Conservation (phyloP, 2,329 filamentous ascomycete species). For the Pseudopyricularia cyperi region DNA sequence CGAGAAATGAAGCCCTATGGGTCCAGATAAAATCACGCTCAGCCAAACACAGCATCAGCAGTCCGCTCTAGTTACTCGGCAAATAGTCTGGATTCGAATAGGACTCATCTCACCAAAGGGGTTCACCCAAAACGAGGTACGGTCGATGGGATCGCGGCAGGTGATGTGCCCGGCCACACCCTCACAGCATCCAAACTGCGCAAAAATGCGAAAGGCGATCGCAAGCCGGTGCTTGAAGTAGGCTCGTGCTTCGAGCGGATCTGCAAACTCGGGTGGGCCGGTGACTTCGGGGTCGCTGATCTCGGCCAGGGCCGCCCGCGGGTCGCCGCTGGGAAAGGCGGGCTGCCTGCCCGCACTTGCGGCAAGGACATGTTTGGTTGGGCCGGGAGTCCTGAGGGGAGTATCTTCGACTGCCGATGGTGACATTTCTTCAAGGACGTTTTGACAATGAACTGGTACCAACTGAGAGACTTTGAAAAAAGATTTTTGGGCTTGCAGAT, state of each 20-base stretch:
- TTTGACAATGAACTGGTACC: no score
- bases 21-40: no score
- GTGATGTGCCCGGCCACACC: slow-evolving; percentile 54
- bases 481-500: no score
- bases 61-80: no score
- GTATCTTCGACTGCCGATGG: no score
- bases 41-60: no score
- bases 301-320: slow-evolving; percentile 7
- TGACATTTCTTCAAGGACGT: no score
- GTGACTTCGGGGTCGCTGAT: slow-evolving; percentile 11
- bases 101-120: slow-evolving; percentile 29
- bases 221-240: slow-evolving; percentile 39
- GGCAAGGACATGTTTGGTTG: no score
- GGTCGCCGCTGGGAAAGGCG: slow-evolving; percentile 5
- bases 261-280: slow-evolving; percentile 4
- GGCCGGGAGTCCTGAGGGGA: no score
- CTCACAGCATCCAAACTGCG: slow-evolving; percentile 41
- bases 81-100: no score
- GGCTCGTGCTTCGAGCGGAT: slow-evolving; percentile 25
- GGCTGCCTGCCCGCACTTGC: neutral
- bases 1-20: slow-evolving; percentile 2
- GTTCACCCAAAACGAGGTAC: slow-evolving; percentile 51
- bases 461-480: no score
- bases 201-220: slow-evolving; percentile 43
- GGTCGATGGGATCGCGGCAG: slow-evolving; percentile 42